A percentile compares a stretch with the other conserved stretches of the same genome.
phyloP scores from a whole-genome alignment of 805 yeast species.

The Candida argentea region DNA sequence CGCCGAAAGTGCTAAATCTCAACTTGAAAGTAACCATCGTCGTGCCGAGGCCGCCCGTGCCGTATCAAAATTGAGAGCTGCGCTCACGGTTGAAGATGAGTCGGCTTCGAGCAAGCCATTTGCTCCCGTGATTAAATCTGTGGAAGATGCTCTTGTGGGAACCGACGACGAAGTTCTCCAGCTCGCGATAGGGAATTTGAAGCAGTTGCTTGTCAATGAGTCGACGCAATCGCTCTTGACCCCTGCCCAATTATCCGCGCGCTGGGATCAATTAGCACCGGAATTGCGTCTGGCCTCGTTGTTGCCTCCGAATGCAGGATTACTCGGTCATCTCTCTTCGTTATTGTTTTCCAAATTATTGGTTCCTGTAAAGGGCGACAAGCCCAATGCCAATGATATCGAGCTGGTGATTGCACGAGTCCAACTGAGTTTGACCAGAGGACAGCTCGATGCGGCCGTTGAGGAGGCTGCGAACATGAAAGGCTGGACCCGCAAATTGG shows the following conservation, averaged over 20 bases:
- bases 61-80: constrained; percentile 22
- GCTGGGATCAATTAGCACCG: constrained; percentile 73
- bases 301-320: constrained; percentile 92
- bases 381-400: constrained; percentile 70
- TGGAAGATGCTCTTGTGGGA: constrained; percentile 11
- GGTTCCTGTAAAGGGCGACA: constrained; percentile 65
- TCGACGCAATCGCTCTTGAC: constrained; percentile 52
- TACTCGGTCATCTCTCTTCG: constrained; percentile 84
- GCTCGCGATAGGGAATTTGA: constrained; percentile 23
- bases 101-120: constrained; percentile 17
- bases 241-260: constrained; percentile 63
- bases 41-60: constrained; percentile 23
- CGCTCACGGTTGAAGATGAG: constrained; percentile 14
- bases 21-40: constrained; percentile 22
- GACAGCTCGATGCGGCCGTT: constrained; percentile 78
- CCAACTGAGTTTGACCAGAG: constrained; percentile 59
- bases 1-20: constrained; percentile 32
- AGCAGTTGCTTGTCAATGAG: constrained; percentile 25
- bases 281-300: constrained; percentile 84
- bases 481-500: constrained; percentile 88
- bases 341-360: constrained; percentile 64
- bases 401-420: constrained; percentile 87
- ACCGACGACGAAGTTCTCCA: constrained; percentile 25
- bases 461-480: constrained; percentile 83
- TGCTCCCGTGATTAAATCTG: constrained; percentile 29